Base-by-base conservation (phyloP, 192 early-diverging fungal species). In the Dimargaris xerosporica region DNA sequence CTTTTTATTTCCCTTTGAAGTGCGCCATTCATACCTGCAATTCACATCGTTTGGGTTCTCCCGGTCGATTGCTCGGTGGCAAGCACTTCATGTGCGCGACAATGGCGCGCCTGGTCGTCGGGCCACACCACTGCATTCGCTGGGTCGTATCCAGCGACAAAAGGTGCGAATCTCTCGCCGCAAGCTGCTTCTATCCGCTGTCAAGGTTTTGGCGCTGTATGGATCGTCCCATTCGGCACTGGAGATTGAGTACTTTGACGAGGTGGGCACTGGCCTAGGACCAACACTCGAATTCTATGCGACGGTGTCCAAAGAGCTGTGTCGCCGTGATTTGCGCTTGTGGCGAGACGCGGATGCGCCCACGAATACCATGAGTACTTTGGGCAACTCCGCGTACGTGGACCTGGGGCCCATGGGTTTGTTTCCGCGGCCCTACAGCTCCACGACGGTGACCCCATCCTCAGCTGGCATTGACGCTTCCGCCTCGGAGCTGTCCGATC, bases 161-260 rank as follows among this genome's bases (percentile, higher is more conserved):
- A 97, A 97, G 65, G 90, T 95, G n/a, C 80, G 89, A 0, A 86
- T 97, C 19, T 76, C 82, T 1, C 77, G 94, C 31, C 68, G 70
- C 12, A 73, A 82, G n/a, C 78, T 96, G 41, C 69, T 97, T 2
- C 89, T 91, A 50, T 85, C 82, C 3, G 86, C 92, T 64, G 74
- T 88, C 25, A 87, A 89, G 55, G 86, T 97, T n/a, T 76, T 96
- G 68, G 85, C 92, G 46, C 65, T 91, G 47, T 93, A 88, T 65
- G 85, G 84, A 17, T 77, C 70, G 7, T 69, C 71, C 4, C 81
- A 84, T 31, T 68, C 86, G 9, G 71, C 88, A 52, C 70, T 97
- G 28, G 94, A 97, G 64, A 80, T 97, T n/a, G 91, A 97, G 68
- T 97, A 92, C 62, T 85, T 85, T 67, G 90, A 91, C 61, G 94